Percentiles rank a stretch among this genome's conserved stretches.
Evolutionary conservation across 83 land plant genomes (phyloP).

Genomic region (Picea abies): DNA sequence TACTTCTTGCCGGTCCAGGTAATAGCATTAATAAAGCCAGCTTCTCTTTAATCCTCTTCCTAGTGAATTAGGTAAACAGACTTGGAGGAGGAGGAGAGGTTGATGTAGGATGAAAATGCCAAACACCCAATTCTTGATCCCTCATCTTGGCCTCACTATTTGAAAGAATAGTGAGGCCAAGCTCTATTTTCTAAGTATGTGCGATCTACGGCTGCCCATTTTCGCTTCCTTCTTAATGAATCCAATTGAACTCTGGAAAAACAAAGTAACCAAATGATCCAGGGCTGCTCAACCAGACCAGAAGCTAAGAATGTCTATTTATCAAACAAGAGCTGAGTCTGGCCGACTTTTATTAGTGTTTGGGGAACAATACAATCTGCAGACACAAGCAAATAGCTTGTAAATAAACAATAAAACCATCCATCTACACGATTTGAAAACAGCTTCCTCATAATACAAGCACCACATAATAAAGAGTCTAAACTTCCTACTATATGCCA

Average conservation of each 20-base stretch:
- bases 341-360: no score
- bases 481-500: no score
- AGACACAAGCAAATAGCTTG: neutral
- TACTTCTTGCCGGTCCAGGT: conserved; percentile 52
- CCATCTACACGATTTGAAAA: no score
- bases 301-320: neutral
- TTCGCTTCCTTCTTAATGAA: conserved; percentile 12
- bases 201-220: neutral
- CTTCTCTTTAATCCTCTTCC: conserved; percentile 69
- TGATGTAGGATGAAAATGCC: neutral
- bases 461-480: no score
- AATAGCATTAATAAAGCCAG: conserved; percentile 61
- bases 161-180: neutral
- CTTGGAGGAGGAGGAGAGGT: neutral
- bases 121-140: neutral
- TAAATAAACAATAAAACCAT: no score
- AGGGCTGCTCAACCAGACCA: neutral
- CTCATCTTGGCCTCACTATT: conserved; percentile 5
- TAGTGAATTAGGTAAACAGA: neutral
- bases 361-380: neutral
- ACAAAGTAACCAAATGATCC: neutral
- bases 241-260: neutral
- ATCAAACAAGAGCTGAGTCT: no score
- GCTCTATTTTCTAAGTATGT: no score
- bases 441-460: no score